Evolutionary conservation across 2,329 filamentous ascomycete species (phyloP).

Genomic region (Fusarium lyarnte): DNA sequence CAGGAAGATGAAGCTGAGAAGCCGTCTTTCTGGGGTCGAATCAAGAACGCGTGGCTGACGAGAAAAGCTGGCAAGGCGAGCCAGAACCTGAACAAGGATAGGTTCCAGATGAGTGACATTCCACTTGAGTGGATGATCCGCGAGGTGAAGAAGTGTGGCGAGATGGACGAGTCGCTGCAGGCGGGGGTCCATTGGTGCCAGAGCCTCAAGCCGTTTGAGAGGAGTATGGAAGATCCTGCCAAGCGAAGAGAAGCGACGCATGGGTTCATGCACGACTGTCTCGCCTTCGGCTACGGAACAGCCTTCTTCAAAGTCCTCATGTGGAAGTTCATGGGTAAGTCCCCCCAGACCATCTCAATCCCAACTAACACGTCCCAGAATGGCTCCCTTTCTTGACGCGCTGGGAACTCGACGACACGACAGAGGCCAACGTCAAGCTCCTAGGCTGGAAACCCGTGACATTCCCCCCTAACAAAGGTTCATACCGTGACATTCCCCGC

Average conservation of each 20-base stretch:
- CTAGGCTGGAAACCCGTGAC: slow-evolving; percentile 40
- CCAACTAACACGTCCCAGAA: slow-evolving; percentile 42
- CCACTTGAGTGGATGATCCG: slow-evolving; percentile 63
- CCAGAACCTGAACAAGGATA: slow-evolving; percentile 46
- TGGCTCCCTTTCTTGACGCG: slow-evolving; percentile 52
- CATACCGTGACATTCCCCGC: slow-evolving; percentile 51
- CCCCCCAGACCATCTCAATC: rapidly evolving
- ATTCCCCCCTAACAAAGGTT: slow-evolving; percentile 52
- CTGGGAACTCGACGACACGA: slow-evolving; percentile 48
- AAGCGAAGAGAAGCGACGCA: slow-evolving; percentile 45
- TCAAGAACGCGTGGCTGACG: slow-evolving; percentile 51
- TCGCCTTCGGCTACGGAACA: slow-evolving; percentile 50
- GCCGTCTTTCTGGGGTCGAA: slow-evolving; percentile 46
- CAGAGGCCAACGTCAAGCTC: slow-evolving; percentile 23
- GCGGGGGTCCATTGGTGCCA: slow-evolving; percentile 50
- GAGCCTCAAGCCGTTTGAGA: slow-evolving; percentile 47
- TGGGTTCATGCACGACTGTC: slow-evolving; percentile 52
- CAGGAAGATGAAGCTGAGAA: slow-evolving; percentile 37
- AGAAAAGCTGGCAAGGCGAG: slow-evolving; percentile 46
- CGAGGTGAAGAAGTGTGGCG: slow-evolving; percentile 54
- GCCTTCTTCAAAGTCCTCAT: slow-evolving; percentile 52
- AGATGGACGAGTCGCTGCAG: slow-evolving; percentile 34
- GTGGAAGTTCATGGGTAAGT: slow-evolving; percentile 57
- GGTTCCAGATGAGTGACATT: slow-evolving; percentile 59
- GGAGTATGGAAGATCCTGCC: slow-evolving; percentile 42